Conservation (phyloP, 2,329 filamentous ascomycete species). For the Mycosphaerella sp. region DNA sequence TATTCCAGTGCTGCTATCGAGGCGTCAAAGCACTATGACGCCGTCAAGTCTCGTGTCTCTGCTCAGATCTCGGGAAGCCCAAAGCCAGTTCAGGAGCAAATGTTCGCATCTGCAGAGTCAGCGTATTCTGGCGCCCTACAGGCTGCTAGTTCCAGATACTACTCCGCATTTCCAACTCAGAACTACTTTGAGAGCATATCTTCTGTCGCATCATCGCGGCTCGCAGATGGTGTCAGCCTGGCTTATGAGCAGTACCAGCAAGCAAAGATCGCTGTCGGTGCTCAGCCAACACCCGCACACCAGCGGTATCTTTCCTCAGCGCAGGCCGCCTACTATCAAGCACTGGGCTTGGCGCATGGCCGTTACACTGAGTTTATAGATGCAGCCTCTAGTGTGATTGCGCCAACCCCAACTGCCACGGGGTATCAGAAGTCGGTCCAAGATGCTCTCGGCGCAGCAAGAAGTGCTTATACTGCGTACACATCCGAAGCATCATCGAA, state of each 20-base stretch:
- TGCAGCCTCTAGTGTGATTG: conserved; percentile 64
- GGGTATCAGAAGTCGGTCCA: conserved; percentile 64
- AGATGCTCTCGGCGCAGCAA: conserved; percentile 46
- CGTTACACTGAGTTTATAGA: conserved; percentile 70
- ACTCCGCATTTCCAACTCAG: conserved; percentile 42
- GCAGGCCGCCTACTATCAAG: conserved; percentile 68
- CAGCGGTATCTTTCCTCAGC: conserved; percentile 53
- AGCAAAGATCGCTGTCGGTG: conserved; percentile 60
- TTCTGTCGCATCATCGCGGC: conserved; percentile 62
- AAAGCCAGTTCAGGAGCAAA: conserved; percentile 61
- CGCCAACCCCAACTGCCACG: conserved; percentile 56
- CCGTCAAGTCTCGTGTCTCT: conserved; percentile 61
- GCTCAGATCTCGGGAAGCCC: conserved; percentile 62
- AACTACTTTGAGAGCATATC: conserved; percentile 39
- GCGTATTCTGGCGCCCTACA: conserved; percentile 62
- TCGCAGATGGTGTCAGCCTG: conserved; percentile 63
- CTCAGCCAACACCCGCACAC: conserved; percentile 54
- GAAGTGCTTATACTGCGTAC: conserved; percentile 34
- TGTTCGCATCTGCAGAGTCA: conserved; percentile 60
- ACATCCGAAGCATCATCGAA: conserved; percentile 31
- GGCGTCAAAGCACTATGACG: conserved; percentile 61
- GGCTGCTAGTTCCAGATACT: conserved; percentile 55
- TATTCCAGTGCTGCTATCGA: conserved; percentile 60
- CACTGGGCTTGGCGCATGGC: conserved; percentile 69
- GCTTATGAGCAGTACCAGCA: conserved; percentile 66